These are phyloP conservation scores for Xylona heveae DNA, from an alignment of 495 filamentous ascomycete species.

Conservation along the genomic window DNA sequence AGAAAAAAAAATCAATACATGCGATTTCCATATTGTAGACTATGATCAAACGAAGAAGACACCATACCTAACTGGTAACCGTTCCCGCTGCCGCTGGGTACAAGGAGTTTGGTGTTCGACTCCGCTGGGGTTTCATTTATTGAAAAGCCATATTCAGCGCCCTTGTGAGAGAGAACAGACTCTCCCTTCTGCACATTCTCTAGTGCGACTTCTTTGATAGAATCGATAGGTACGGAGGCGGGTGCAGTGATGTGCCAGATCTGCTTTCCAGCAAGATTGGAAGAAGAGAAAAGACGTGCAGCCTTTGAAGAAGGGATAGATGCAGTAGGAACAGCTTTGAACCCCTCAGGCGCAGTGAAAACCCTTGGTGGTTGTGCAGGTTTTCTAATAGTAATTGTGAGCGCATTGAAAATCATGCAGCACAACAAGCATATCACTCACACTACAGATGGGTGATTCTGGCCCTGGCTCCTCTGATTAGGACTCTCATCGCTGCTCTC, in stretches of 20 bases:
- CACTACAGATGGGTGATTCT: background rate
- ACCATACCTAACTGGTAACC: constrained; percentile 2
- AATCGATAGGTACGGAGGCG: constrained; percentile 11
- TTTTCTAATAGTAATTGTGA: constrained; percentile 1
- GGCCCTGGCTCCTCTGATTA: background rate
- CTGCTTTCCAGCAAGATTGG: constrained; percentile 15
- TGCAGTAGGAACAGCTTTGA: too few relatives aligned
- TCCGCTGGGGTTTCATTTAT: constrained; percentile 5
- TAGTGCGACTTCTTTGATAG: constrained; percentile 11
- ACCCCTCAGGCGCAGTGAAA: too few relatives aligned
- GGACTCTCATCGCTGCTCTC: background rate
- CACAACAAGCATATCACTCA: too few relatives aligned
- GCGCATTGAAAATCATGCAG: too few relatives aligned
- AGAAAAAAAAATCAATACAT: background rate
- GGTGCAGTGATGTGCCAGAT: constrained; percentile 21
- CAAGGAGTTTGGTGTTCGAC: constrained; percentile 4
- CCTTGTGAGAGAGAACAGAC: constrained; percentile 12
- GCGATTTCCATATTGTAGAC: too few relatives aligned
- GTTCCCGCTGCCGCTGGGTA: constrained; percentile 2
- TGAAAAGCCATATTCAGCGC: constrained; percentile 13
- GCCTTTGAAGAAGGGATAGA: too few relatives aligned
- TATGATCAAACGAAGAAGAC: background rate
- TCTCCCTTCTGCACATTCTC: constrained; percentile 9
- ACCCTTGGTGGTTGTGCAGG: too few relatives aligned
- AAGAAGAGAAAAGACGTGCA: constrained; percentile 8